Conservation (phyloP, 2,329 filamentous ascomycete genomes). For the Dendryphion nanum region DNA sequence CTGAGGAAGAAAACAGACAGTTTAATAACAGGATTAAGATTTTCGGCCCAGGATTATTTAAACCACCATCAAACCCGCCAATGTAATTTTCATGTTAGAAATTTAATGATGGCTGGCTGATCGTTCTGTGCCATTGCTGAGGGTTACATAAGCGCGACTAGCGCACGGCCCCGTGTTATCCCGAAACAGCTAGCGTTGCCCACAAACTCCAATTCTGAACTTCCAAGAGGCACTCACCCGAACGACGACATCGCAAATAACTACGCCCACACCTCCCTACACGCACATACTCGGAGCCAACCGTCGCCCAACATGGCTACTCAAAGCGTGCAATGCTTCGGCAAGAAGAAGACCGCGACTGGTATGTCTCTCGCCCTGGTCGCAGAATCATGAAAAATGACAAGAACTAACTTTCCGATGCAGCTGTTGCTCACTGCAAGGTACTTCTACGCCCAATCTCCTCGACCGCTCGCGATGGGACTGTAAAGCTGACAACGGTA, state of each 20-base stretch:
- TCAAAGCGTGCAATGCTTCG: slow-evolving; percentile 81
- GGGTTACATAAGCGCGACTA: no score
- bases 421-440: slow-evolving; percentile 92
- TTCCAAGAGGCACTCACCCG: not conserved
- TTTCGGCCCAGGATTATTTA: no score
- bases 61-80: no score
- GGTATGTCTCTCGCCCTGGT: slow-evolving; percentile 22
- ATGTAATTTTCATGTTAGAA: no score
- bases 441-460: slow-evolving; percentile 53
- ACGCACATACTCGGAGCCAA: slow-evolving; percentile 29
- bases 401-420: slow-evolving; percentile 33
- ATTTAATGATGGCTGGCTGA: no score
- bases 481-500: slow-evolving; percentile 25
- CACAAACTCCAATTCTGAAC: slow-evolving; percentile 21
- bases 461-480: slow-evolving; percentile 1
- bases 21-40: no score
- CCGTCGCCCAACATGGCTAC: slow-evolving; percentile 41
- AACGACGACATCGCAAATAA: slow-evolving; percentile 8
- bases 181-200: slow-evolving; percentile 8
- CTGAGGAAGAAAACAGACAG: no score
- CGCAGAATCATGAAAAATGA: slow-evolving; percentile 24
- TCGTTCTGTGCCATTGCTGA: no score
- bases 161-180: no score
- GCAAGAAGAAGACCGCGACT: slow-evolving; percentile 70
- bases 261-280: slow-evolving; percentile 22